phyloP scores from a whole-genome alignment of 2,329 filamentous ascomycete species.

The Colletotrichum magnum region DNA sequence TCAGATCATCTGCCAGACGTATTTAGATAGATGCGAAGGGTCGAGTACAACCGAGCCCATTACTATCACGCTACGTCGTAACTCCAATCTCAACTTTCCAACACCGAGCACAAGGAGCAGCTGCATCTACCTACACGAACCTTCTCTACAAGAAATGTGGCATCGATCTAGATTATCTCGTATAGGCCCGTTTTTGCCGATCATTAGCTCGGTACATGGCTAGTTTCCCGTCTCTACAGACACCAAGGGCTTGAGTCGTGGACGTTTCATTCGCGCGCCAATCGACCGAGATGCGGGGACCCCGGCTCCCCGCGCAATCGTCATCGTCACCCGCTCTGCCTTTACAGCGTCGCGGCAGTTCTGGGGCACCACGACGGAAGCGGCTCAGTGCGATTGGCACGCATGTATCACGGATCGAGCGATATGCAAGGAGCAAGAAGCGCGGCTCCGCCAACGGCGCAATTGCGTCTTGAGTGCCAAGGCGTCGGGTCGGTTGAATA shows the following conservation, averaged over 20 bases:
- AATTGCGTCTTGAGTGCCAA: slow-evolving; percentile 1
- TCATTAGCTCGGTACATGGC: too few relatives aligned
- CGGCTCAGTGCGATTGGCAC: slow-evolving; percentile 25
- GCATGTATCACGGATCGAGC: slow-evolving; percentile 12
- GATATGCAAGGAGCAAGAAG: slow-evolving; percentile 9
- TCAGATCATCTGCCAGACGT: too few relatives aligned
- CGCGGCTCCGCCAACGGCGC: slow-evolving; percentile 6
- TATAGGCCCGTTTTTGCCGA: too few relatives aligned
- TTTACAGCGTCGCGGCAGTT: slow-evolving; percentile 10
- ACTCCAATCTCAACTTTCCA: too few relatives aligned
- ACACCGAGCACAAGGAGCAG: too few relatives aligned
- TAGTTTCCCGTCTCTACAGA: too few relatives aligned
- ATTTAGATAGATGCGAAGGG: too few relatives aligned
- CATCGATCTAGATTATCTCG: background rate
- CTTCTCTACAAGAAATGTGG: too few relatives aligned
- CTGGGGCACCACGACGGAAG: background rate
- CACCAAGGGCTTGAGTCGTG: background rate
- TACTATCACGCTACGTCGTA: too few relatives aligned
- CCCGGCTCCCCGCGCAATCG: slow-evolving; percentile 9
- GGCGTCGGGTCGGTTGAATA: background rate
- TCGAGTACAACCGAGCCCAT: too few relatives aligned
- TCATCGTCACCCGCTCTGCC: slow-evolving; percentile 21
- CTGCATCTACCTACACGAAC: too few relatives aligned
- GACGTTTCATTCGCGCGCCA: slow-evolving; percentile 26
- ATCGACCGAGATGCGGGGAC: slow-evolving; percentile 32